These are phyloP conservation scores for Xylariaceae sp. DNA, from an alignment of 2,329 filamentous ascomycete species.

Conservation along the genomic window DNA sequence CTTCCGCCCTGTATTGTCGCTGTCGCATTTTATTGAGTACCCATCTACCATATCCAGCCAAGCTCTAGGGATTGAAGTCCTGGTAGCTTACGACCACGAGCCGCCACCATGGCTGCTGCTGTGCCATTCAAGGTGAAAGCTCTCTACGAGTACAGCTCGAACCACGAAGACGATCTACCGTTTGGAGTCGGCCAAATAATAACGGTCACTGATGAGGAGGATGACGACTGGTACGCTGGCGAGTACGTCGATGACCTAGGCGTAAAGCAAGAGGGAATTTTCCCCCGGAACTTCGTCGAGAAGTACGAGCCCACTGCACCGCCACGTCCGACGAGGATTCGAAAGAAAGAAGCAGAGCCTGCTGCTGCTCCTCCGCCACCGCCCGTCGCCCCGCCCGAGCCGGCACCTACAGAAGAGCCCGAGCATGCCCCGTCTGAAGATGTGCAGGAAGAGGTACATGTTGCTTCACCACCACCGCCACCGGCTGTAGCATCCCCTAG, in stretches of 20 bases:
- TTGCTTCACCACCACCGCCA: constrained; percentile 32
- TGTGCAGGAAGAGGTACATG: constrained; percentile 39
- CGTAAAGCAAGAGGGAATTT: constrained; percentile 79
- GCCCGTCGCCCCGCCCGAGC: constrained; percentile 31
- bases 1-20: neutral
- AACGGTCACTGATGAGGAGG: constrained; percentile 89
- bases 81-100: constrained; percentile 18
- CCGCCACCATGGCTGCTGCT: constrained; percentile 63
- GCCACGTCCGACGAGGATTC: constrained; percentile 76
- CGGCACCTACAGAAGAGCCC: constrained; percentile 27
- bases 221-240: constrained; percentile 90
- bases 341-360: constrained; percentile 64
- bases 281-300: constrained; percentile 96
- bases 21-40: too few species aligned
- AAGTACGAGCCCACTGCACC: constrained; percentile 90
- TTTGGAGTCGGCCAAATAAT: constrained; percentile 88
- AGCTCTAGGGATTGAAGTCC: constrained; percentile 18
- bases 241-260: constrained; percentile 81
- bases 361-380: constrained; percentile 42
- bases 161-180: constrained; percentile 91
- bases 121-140: constrained; percentile 92
- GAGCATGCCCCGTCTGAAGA: constrained; percentile 20
- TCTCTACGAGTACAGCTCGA: constrained; percentile 89
- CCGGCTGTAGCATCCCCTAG: constrained; percentile 26
- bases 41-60: constrained; percentile 22